Evolutionary conservation across 495 filamentous ascomycete species (phyloP), one percentile per base, ranked within the genome.

Genomic region (Aspergillus sparsus): DNA sequence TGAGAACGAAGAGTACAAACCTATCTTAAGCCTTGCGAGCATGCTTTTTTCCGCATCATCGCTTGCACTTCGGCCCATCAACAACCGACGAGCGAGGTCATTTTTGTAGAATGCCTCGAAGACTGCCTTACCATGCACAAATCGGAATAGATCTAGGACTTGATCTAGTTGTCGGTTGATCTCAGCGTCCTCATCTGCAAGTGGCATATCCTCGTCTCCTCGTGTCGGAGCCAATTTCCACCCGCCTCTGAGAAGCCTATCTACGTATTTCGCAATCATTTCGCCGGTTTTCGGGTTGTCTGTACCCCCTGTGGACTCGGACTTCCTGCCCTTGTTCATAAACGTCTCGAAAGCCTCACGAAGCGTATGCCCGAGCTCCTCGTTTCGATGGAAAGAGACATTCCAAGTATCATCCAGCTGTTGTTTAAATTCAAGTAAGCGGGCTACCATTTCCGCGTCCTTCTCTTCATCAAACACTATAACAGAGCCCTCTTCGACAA

Each of bases 71-170:
- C 93, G 85, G 34, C 86, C 88, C 87, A 98, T 89, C 42, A 99
- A 78, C 21, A 99, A 77, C 32, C 94, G 84, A 7, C 91, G 83
- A 2, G 95, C 93, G 49, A 99, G 85, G 67, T 97, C 93, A 59
- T 91, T 94, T 80, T 98, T 98, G 80, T 99, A 99, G 67, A 99
- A 98, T 5, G 92, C 94, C 66, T 98, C 94, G 65, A 99, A 99
- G 0, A 97, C 92, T 42, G 92, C 92, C 70, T 98, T 99, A 21
- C 95, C 94, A 68, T 97, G 88, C 58, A 99, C 91, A 71, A 97
- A 98, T 5, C 94, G 85, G 80, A 99, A 99, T 7, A 99, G 80
- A 63, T 97, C 93, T 3, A 99, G 78, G 10, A 88, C 92, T 68
- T 92, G 86, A 61, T 98, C 94, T 33, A 99, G 80, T 69, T 97